Percentiles rank a stretch among this genome's conserved stretches.
Evolutionary conservation across 768 basidiomycete genomes (phyloP).

Genomic region (Tubosaeta sp.): DNA sequence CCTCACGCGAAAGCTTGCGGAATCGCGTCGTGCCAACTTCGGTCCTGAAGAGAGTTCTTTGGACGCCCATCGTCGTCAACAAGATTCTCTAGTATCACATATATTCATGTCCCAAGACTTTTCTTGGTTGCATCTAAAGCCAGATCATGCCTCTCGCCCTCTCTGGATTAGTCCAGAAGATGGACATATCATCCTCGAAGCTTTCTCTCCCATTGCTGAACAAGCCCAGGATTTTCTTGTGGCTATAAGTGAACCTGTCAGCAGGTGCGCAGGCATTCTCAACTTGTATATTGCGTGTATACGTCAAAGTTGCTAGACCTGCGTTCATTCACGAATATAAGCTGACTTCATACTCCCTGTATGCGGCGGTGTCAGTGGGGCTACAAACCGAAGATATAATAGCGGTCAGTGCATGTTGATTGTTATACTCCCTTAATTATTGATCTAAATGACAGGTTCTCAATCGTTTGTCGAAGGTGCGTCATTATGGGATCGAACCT

Average conservation of each 20-base stretch:
- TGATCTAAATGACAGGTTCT: slow-evolving; percentile 52
- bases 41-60: slow-evolving; percentile 47
- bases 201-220: slow-evolving; percentile 95
- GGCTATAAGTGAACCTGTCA: slow-evolving; percentile 97
- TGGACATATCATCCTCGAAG: slow-evolving; percentile 92
- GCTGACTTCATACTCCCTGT: slow-evolving; percentile 94
- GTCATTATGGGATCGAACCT: slow-evolving; percentile 3
- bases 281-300: slow-evolving; percentile 27
- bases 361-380: slow-evolving; percentile 98
- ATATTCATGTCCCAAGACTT: slow-evolving; percentile 86
- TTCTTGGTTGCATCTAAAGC: slow-evolving; percentile 80
- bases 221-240: slow-evolving; percentile 98
- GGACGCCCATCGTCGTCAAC: slow-evolving; percentile 64
- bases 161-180: slow-evolving; percentile 95
- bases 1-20: slow-evolving; percentile 72
- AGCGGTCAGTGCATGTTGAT: slow-evolving; percentile 58
- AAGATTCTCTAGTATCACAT: slow-evolving; percentile 73
- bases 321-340: slow-evolving; percentile 99
- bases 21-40: slow-evolving; percentile 46
- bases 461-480: slow-evolving; percentile 72
- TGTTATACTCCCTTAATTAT: slow-evolving; percentile 28
- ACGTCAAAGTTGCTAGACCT: slow-evolving; percentile 52
- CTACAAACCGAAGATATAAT: slow-evolving; percentile 98
- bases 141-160: slow-evolving; percentile 88
- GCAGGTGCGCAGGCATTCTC: slow-evolving; percentile 63